Conservation (phyloP, 495 filamentous ascomycete species). For the Talaromyces wortmannii region DNA sequence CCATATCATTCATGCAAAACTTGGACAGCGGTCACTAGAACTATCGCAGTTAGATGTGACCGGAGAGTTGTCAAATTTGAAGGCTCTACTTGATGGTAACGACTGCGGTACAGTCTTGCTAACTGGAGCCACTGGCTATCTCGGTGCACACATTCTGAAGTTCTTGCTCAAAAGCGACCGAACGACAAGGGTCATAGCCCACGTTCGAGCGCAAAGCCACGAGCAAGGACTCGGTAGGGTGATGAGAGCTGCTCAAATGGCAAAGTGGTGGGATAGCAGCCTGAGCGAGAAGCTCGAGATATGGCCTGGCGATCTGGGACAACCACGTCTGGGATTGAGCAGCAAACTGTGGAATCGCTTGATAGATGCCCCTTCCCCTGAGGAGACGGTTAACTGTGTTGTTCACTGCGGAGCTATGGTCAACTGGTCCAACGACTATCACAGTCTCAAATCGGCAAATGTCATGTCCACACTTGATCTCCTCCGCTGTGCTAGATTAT, state of each 20-base stretch:
- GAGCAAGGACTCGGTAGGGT: constrained; percentile 43
- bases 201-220: constrained; percentile 55
- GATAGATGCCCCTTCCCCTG: constrained; percentile 34
- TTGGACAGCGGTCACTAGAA: neutral
- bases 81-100: constrained; percentile 1
- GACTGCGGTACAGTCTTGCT: constrained; percentile 51
- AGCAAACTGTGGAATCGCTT: constrained; percentile 19
- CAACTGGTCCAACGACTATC: constrained; percentile 32
- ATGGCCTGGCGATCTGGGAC: constrained; percentile 53
- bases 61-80: constrained; percentile 7
- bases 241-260: constrained; percentile 25
- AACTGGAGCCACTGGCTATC: constrained; percentile 72
- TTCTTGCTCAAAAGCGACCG: constrained; percentile 47
- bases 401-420: constrained; percentile 72
- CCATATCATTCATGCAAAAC: constrained; percentile 7
- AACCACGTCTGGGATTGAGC: constrained; percentile 53
- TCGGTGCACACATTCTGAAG: constrained; percentile 63
- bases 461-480: constrained; percentile 34
- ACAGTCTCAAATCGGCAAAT: constrained; percentile 27
- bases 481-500: neutral
- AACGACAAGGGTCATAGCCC: constrained; percentile 52
- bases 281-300: constrained; percentile 12
- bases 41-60: neutral
- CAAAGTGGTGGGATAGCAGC: constrained; percentile 16
- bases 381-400: constrained; percentile 46